phyloP scores from a whole-genome alignment of 192 early-diverging fungal species.

The Coemansia sp. region DNA sequence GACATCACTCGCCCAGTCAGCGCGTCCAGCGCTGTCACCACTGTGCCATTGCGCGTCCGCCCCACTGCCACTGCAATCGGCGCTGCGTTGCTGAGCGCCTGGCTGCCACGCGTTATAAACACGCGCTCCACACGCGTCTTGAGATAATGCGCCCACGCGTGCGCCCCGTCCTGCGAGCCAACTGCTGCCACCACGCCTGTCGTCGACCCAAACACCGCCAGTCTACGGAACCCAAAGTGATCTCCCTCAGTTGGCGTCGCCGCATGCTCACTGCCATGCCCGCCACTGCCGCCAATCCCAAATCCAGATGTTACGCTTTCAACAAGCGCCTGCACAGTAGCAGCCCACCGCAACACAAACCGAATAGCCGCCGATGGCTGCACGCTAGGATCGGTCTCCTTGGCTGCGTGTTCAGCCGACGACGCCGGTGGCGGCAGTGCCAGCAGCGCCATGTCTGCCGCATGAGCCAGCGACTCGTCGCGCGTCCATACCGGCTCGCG shows the following conservation, averaged over 20 bases:
- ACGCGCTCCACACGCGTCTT: conserved; percentile 26
- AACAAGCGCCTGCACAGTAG: conserved; percentile 40
- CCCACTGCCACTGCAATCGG: conserved; percentile 44
- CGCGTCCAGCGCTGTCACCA: conserved; percentile 36
- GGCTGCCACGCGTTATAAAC: conserved; percentile 32
- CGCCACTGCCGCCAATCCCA: conserved; percentile 26
- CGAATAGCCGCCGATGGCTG: conserved; percentile 60
- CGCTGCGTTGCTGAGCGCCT: conserved; percentile 26
- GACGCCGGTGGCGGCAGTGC: conserved; percentile 72
- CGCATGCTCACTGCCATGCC: conserved; percentile 3
- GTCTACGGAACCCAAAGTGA: conserved; percentile 80
- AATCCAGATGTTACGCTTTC: conserved; percentile 54
- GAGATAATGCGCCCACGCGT: conserved; percentile 75
- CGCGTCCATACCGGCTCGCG: conserved; percentile 69
- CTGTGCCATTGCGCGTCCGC: conserved; percentile 23
- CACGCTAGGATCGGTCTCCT: conserved; percentile 54
- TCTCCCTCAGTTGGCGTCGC: conserved; percentile 19
- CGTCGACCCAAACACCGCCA: conserved; percentile 75
- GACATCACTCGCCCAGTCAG: conserved; percentile 25
- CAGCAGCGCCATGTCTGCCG: conserved; percentile 69
- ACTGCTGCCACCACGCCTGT: conserved; percentile 83
- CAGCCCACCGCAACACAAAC: conserved; percentile 64
- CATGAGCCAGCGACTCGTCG: conserved; percentile 80
- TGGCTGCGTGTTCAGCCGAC: conserved; percentile 37
- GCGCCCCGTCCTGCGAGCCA: conserved; percentile 72